Base-by-base conservation (phyloP, 495 filamentous ascomycete species). In the Amniculicola lignicola region DNA sequence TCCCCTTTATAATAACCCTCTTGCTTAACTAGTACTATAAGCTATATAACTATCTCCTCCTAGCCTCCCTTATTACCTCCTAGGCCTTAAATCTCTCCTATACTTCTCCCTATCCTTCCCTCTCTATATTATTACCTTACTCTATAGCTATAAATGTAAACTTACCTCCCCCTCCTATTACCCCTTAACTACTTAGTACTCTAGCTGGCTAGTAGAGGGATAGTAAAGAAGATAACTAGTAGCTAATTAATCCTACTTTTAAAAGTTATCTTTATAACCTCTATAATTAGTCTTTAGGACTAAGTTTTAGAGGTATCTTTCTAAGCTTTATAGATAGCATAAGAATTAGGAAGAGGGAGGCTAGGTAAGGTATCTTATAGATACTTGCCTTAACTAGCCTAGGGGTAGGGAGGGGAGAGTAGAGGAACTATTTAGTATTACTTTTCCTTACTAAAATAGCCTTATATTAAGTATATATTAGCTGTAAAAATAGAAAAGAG, bases 21-120 rank as follows among this genome's bases (percentile, higher is more conserved):
- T 79, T 72, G 21, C 61, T 92, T 11, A 89, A 89, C 62, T 94
- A 88, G 89, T 82, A 82, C 0, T 88, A 90, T 67, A 83, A 89
- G 27, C n/a, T 55, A 10, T 49, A 50, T 10, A 54, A 68, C 27
- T 66, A 65, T 24, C 63, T 72, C 11, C 54, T 72, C 18, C 59
- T 40, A 1, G 51, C 51, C 10, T 61, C 57, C n/a, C 57, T 53
- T 33, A 18, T 61, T 21, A 0, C 31, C 14, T 7, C 40, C 19
- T 46, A 48, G 10, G 15, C 45, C 2, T 59, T 58, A 37, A 14
- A 57, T 0, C 35, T 51, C 5, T 46, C 55, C 10, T n/a, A n/a
- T n/a, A n/a, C n/a, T n/a, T n/a, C n/a, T n/a, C n/a, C n/a, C n/a
- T n/a, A n/a, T n/a, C n/a, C n/a, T n/a, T 63, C 61, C 12, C 21